A percentile compares a stretch with the other conserved stretches of the same genome.
Conservation (phyloP, 2,329 filamentous ascomycete genomes). For the Sordariomycetes sp. region DNA sequence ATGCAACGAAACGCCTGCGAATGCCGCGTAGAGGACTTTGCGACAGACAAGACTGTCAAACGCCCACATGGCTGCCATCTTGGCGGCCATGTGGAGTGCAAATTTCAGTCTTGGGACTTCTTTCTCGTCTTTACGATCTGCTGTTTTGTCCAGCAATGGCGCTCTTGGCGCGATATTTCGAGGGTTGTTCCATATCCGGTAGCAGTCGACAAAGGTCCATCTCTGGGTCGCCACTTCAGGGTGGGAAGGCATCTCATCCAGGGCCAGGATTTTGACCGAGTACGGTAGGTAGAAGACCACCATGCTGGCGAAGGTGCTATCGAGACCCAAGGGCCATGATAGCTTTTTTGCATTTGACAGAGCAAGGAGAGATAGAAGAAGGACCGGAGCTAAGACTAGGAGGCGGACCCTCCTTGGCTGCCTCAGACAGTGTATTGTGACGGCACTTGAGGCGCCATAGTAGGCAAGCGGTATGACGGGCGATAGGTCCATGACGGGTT, state of each 20-base stretch:
- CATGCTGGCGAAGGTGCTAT: slow-evolving; percentile 2
- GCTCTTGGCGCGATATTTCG: neutral
- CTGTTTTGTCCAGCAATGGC: too few species aligned
- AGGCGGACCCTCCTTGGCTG: neutral
- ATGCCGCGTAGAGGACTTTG: too few species aligned
- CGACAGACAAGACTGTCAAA: too few species aligned
- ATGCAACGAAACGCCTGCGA: too few species aligned
- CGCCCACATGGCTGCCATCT: too few species aligned
- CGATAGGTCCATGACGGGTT: too few species aligned
- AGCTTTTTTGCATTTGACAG: neutral
- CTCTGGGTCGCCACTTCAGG: neutral
- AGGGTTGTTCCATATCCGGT: slow-evolving; percentile 2
- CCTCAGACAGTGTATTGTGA: too few species aligned
- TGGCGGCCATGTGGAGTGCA: too few species aligned
- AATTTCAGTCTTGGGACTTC: too few species aligned
- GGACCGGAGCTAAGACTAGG: neutral
- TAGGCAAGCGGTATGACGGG: too few species aligned
- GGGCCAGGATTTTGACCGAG: slow-evolving; percentile 1
- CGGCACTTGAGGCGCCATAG: too few species aligned
- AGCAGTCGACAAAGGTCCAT: neutral
- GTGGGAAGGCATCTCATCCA: neutral
- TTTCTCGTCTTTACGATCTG: neutral
- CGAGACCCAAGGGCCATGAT: slow-evolving; percentile 1
- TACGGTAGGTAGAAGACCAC: neutral
- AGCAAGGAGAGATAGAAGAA: neutral